Evolutionary conservation across 1,284 basidiomycete species (phyloP), one percentile per base, ranked within the genome.

Genomic region (Flammula alnicola): DNA sequence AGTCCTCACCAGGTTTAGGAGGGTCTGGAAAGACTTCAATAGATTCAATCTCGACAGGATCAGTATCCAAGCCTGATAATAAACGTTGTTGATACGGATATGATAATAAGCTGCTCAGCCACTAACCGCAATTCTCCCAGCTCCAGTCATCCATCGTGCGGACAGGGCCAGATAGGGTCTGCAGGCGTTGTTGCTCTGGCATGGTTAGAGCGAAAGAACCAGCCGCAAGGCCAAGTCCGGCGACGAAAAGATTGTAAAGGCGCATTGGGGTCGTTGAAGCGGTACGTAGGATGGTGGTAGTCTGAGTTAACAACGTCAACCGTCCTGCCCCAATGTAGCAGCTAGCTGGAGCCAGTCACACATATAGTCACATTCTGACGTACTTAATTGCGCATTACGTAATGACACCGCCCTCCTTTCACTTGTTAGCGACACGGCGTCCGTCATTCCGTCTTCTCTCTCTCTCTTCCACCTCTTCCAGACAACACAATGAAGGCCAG

Each of bases 11-110:
- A 5, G 92, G 89, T 58, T 84, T 66, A 2, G 93, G 93, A 35
- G 94, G 93, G 62, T 95, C 90, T 0, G 93, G 93, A 14, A 69
- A 76, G 40, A 95, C 75, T 6, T 67, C 52, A 56, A 95, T 88
- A 22, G 77, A 83, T 22, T 88, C 69, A 56, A 95, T 72, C 54
- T 81, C 73, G 52, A 91, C 65, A 12, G 71, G 60, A 58, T 85
- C 76, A 7, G 62, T 56, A n/a, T 68, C 37, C 23, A 59, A 35
- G 44, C 86, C 87, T 88, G 57, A 16, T 49, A 20, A 44, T 38
- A 39, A 14, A 16, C 27, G 25, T 25, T 23, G n/a, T n/a, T n/a
- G n/a, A 45, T n/a, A 35, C 29, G 41, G 20, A 23, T 55, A 52
- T 19, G 16, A 16, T 39, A 40, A 25, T 29, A 22, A 16, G 39